Evolutionary conservation across 441 rosid species (phyloP).

Genomic region (Adansonia madagascariensis): DNA sequence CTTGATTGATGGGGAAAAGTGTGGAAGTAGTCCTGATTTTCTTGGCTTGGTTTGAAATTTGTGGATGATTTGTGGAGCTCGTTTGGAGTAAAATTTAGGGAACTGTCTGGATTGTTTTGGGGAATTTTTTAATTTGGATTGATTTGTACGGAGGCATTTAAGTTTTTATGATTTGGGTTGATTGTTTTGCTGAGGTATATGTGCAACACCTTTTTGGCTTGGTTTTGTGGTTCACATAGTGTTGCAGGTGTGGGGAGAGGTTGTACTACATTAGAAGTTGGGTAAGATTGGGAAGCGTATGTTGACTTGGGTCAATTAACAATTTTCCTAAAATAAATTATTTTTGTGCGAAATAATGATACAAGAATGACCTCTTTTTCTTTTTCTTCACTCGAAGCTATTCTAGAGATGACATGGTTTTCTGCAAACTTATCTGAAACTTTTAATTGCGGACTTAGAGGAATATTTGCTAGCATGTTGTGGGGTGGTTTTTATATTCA

Average conservation of each 20-base stretch:
- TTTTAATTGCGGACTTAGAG: not conserved
- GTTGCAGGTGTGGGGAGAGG: not conserved
- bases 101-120: not conserved
- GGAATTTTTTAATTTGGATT: not conserved
- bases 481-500: not conserved
- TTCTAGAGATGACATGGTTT: not conserved
- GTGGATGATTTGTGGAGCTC: not conserved
- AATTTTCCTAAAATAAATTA: not conserved
- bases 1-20: not conserved
- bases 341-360: not conserved
- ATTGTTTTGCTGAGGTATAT: constrained; percentile 3
- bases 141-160: not conserved
- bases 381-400: not conserved
- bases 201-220: not conserved
- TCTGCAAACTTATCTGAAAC: not conserved
- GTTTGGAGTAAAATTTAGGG: not conserved
- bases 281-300: not conserved
- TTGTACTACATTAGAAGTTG: not conserved
- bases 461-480: not conserved
- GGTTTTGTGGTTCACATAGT: not conserved
- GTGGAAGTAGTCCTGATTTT: constrained; percentile 8
- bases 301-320: too few species aligned
- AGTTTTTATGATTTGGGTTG: not conserved
- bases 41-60: not conserved
- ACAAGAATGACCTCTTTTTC: not conserved